Evolutionary conservation across 805 yeast species (phyloP), one percentile per base, ranked within the genome.

Genomic region (Vanderwaltozyma polyspora): DNA sequence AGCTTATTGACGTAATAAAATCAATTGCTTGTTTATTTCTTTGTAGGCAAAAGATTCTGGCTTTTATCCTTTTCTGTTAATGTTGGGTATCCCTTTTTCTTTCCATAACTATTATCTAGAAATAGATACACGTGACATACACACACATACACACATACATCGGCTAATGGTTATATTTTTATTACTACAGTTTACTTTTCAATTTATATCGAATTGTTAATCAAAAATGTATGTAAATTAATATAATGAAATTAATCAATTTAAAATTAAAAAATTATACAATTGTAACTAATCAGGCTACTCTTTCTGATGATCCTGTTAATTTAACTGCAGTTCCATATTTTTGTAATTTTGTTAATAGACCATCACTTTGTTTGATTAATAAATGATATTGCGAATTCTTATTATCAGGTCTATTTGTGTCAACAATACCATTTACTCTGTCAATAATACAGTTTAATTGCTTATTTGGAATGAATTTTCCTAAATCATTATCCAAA

Each of bases 321-420:
- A 91, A 70, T 58, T 93, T 82, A 32, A 91, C 97, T 16, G 96
- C 95, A 29, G 97, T 95, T 31, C 95, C 94, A 49, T 89, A 91
- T 59, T 87, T 91, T 59, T 91, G 98, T 53, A 91, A 70, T 59
- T 89, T 91, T 13, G 98, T 89, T 56, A 91, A 73, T 49, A 91
- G 67, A 2, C 78, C 75, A 54, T 91, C 98, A 42, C 98, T 97
- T 55, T 80, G 93, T 60, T 84, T 86, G 50, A 91, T 77, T 51
- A 91, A 70, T 42, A 67, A 60, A 55, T 86, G 94, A 59, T 87
- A 91, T 62, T 89, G 97, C 37, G 84, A 81, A 55, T 91, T 89
- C 63, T 91, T 91, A 63, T 81, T 86, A 58, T 91, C 98, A 2
- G 96, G 95, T 46, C 97, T 72, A 60, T 86, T 91, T 13, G 98